phyloP scores from a whole-genome alignment of 2,329 filamentous ascomycete species.

The Monosporascus sp. region DNA sequence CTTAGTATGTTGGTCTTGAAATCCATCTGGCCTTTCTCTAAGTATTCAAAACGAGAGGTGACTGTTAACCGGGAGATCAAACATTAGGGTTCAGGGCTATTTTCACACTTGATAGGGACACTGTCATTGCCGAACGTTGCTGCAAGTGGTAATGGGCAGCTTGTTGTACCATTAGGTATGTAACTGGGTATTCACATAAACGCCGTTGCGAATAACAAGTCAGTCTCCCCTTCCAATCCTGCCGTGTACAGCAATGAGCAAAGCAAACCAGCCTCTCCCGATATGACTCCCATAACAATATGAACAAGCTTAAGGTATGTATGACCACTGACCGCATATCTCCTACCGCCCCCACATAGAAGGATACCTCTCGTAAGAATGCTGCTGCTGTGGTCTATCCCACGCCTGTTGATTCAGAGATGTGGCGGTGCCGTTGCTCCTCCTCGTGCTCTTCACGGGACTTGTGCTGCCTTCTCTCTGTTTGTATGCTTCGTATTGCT shows the following conservation, averaged over 20 bases:
- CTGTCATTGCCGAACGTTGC: neutral
- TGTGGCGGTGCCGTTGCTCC: neutral
- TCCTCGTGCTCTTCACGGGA: constrained; percentile 20
- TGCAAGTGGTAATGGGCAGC: neutral
- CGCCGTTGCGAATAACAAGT: neutral
- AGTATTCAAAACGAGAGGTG: too few species aligned
- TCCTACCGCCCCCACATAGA: constrained; percentile 25
- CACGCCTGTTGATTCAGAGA: constrained; percentile 14
- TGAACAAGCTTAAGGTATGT: neutral
- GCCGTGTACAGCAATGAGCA: neutral
- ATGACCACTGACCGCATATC: neutral
- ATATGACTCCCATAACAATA: neutral
- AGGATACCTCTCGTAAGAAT: constrained; percentile 25
- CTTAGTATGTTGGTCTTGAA: too few species aligned
- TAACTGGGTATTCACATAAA: neutral
- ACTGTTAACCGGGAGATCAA: too few species aligned
- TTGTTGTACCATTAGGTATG: neutral
- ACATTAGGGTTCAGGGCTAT: too few species aligned
- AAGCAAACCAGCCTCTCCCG: neutral
- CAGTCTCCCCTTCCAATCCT: neutral
- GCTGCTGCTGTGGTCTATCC: constrained; percentile 15
- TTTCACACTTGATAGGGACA: too few species aligned
- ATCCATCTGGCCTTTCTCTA: too few species aligned
- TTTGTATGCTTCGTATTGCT: constrained; percentile 36
- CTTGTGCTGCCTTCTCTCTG: constrained; percentile 21